Conservation (phyloP, 768 basidiomycete species). For the Boletus subcaerulescens region DNA sequence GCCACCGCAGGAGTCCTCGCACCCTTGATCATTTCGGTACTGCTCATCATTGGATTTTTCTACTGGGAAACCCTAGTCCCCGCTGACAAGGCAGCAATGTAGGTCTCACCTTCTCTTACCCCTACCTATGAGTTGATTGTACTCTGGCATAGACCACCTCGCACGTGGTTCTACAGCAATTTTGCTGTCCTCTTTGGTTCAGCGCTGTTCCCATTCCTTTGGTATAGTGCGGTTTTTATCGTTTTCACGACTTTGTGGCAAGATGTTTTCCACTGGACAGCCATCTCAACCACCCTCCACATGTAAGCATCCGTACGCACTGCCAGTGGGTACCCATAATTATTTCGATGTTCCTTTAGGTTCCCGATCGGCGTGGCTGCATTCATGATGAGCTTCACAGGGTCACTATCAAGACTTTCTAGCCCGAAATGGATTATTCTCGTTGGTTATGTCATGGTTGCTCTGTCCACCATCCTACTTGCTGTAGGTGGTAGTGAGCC, state of each 20-base stretch:
- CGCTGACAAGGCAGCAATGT: constrained; percentile 41
- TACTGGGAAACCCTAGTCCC: constrained; percentile 46
- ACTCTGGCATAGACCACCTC: constrained; percentile 34
- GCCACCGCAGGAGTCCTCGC: constrained; percentile 40
- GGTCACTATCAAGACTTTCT: constrained; percentile 35
- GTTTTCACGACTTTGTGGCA: constrained; percentile 41
- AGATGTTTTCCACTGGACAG: constrained; percentile 39
- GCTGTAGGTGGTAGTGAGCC: neutral
- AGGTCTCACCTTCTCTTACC: constrained; percentile 8
- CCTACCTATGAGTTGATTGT: neutral
- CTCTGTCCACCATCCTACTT: constrained; percentile 32
- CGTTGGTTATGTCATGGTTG: constrained; percentile 36
- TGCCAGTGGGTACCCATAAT: neutral
- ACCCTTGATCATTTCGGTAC: constrained; percentile 45
- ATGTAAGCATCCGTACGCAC: constrained; percentile 28
- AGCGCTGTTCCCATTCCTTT: constrained; percentile 40
- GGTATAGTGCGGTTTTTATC: constrained; percentile 37
- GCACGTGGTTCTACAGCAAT: constrained; percentile 41
- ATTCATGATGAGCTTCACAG: constrained; percentile 37
- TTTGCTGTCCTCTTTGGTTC: constrained; percentile 37
- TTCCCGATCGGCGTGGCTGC: constrained; percentile 41
- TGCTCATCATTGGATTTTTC: constrained; percentile 44
- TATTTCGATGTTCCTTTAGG: constrained; percentile 20
- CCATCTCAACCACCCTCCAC: constrained; percentile 38
- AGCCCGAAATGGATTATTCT: constrained; percentile 47